A percentile compares a stretch with the other conserved stretches of the same genome.
phyloP scores from a whole-genome alignment of 768 basidiomycete species.

The Russula olivacea region DNA sequence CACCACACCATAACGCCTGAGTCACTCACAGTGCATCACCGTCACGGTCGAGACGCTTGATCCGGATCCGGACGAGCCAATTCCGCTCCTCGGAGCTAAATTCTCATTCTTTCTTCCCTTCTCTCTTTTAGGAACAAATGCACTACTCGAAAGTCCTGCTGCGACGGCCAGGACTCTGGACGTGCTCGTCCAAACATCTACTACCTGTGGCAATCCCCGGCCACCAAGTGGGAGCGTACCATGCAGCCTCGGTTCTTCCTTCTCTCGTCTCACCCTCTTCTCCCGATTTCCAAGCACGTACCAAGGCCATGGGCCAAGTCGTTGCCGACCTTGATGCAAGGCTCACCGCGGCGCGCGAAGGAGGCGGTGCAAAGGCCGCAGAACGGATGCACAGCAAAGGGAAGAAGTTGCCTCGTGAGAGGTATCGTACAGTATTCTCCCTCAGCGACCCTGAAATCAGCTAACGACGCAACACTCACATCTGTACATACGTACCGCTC shows the following conservation, averaged over 20 bases:
- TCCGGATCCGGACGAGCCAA: neutral
- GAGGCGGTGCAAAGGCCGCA: constrained; percentile 70
- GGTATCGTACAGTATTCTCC: constrained; percentile 41
- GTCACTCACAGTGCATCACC: neutral
- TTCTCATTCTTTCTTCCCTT: neutral
- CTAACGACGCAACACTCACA: neutral
- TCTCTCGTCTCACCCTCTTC: constrained; percentile 62
- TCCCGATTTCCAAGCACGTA: constrained; percentile 63
- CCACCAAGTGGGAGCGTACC: constrained; percentile 37
- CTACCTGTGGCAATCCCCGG: no score
- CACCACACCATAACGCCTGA: no score
- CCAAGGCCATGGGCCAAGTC: constrained; percentile 62
- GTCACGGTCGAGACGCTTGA: neutral
- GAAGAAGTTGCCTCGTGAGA: constrained; percentile 78
- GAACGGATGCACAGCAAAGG: constrained; percentile 71
- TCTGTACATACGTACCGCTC: neutral
- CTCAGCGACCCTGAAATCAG: neutral
- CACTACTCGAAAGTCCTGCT: neutral
- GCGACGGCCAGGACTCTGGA: neutral
- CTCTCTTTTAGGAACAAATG: constrained; percentile 1
- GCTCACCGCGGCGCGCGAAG: constrained; percentile 52
- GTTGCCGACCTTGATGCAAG: constrained; percentile 60
- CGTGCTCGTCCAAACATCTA: neutral
- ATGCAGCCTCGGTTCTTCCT: constrained; percentile 62
- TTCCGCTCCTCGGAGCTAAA: neutral